Conservation (phyloP, 768 basidiomycete genomes). For the Leucocoprinus birnbaumii region DNA sequence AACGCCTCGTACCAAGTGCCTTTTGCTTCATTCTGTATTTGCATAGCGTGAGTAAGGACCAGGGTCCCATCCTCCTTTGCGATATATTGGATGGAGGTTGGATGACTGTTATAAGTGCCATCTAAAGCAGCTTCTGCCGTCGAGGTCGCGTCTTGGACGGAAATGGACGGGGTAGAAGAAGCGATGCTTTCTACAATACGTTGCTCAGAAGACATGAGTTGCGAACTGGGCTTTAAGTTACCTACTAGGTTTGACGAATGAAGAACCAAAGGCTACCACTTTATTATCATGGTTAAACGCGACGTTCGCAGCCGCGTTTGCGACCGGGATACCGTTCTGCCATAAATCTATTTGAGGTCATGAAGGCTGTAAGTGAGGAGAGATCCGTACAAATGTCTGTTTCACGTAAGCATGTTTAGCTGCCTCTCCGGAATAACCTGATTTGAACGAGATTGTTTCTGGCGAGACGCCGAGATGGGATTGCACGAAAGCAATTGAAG, state of each 20-base stretch:
- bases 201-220: slow-evolving; percentile 14
- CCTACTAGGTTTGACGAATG: slow-evolving; percentile 40
- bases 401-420: slow-evolving; percentile 18
- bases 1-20: slow-evolving; percentile 56
- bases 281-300: slow-evolving; percentile 23
- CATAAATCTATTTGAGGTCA: neutral
- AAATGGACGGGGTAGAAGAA: slow-evolving; percentile 31
- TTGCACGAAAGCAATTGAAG: slow-evolving; percentile 23
- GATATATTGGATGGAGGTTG: slow-evolving; percentile 37
- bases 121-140: slow-evolving; percentile 19
- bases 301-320: slow-evolving; percentile 37
- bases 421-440: slow-evolving; percentile 23
- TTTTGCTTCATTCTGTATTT: slow-evolving; percentile 26
- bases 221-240: neutral
- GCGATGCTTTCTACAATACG: slow-evolving; percentile 19
- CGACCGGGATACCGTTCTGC: slow-evolving; percentile 27
- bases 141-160: slow-evolving; percentile 24
- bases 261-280: slow-evolving; percentile 41
- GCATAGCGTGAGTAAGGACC: slow-evolving; percentile 35
- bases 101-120: slow-evolving; percentile 34
- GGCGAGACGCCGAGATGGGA: slow-evolving; percentile 21
- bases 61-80: slow-evolving; percentile 33
- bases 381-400: slow-evolving; percentile 12
- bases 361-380: neutral
- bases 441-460: slow-evolving; percentile 20